Conservation (phyloP, 139 green algal genomes). For the Tetraselmis chui region DNA sequence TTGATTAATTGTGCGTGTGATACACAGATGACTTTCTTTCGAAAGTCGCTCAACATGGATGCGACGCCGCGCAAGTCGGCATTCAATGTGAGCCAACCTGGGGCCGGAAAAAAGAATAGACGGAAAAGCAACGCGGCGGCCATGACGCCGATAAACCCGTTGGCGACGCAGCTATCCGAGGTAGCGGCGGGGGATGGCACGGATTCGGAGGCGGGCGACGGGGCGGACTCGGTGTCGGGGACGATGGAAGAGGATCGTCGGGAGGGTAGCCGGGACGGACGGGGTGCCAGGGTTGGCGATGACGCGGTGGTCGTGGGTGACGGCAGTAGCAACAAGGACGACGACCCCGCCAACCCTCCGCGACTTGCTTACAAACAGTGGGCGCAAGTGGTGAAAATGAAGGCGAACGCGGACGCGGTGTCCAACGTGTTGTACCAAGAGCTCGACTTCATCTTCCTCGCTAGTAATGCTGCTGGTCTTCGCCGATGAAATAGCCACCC, state of each 20-base stretch:
- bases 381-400: not conserved
- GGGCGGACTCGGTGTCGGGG: no score
- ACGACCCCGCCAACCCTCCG: not conserved
- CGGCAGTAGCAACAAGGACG: not conserved
- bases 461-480: not conserved
- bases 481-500: no score
- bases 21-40: not conserved
- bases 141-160: not conserved
- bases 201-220: not conserved
- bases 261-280: no score
- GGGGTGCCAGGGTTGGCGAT: not conserved
- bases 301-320: not conserved
- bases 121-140: not conserved
- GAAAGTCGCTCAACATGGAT: not conserved
- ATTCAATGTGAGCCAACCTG: not conserved
- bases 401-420: not conserved
- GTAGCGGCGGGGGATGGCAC: not conserved
- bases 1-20: no score
- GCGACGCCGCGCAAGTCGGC: not conserved
- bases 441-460: not conserved
- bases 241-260: no score
- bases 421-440: not conserved
- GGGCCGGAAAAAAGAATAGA: not conserved
- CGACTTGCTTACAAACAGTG: not conserved
- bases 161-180: not conserved